Evolutionary conservation across 140 eudicot species (phyloP).

Genomic region (Bidens hawaiensis): DNA sequence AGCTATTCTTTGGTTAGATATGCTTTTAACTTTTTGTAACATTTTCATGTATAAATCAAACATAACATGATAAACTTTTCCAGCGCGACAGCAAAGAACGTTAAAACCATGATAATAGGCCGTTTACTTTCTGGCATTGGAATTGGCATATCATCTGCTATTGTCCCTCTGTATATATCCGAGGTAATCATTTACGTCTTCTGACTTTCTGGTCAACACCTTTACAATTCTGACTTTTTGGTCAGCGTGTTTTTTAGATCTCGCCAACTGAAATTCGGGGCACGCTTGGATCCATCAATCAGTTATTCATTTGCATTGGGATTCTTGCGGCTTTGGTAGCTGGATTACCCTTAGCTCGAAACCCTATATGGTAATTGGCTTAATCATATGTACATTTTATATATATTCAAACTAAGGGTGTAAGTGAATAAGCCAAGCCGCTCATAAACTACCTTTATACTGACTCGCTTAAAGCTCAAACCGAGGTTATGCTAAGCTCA

Average conservation of each 20-base stretch:
- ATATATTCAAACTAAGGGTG: too few relatives aligned
- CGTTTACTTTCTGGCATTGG: constrained; percentile 84
- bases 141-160: constrained; percentile 90
- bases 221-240: too few relatives aligned
- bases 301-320: constrained; percentile 82
- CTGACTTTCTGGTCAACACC: background rate
- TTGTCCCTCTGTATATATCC: constrained; percentile 89
- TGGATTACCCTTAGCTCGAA: constrained; percentile 79
- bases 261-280: constrained; percentile 98
- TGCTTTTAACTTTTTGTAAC: background rate
- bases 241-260: constrained; percentile 40
- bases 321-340: constrained; percentile 87
- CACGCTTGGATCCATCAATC: constrained; percentile 91
- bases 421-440: too few relatives aligned
- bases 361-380: constrained; percentile 59
- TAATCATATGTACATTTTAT: background rate
- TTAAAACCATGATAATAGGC: constrained; percentile 69
- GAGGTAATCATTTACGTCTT: constrained; percentile 46
- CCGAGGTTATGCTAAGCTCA: too few relatives aligned
- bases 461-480: too few relatives aligned
- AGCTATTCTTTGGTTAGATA: constrained; percentile 83
- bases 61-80: constrained; percentile 12
- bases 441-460: too few relatives aligned
- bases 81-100: constrained; percentile 79
- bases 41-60: background rate